A percentile compares a stretch with the other conserved stretches of the same genome.
phyloP scores from a whole-genome alignment of 495 filamentous ascomycete genomes.

The Hyaloscypha finlandica region DNA sequence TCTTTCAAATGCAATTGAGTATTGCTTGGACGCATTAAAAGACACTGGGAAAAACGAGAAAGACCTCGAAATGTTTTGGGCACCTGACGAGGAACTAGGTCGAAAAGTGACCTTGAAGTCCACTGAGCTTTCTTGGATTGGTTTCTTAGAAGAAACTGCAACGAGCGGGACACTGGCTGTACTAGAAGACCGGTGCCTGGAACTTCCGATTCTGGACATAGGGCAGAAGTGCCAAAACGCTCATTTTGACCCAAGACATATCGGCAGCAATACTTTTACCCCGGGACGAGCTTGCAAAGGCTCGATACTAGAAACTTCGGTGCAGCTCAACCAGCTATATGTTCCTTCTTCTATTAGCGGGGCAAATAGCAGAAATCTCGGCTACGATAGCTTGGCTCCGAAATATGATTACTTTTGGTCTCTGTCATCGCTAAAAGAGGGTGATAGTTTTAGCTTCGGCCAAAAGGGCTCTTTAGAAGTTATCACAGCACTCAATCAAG shows the following conservation, averaged over 20 bases:
- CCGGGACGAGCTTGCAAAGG: neutral
- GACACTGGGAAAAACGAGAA: constrained; percentile 15
- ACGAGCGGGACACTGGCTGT: constrained; percentile 9
- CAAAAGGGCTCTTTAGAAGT: neutral
- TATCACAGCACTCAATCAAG: neutral
- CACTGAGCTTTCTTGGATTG: constrained; percentile 8
- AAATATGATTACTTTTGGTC: constrained; percentile 3
- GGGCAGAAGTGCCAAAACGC: constrained; percentile 4
- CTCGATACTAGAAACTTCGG: constrained; percentile 5
- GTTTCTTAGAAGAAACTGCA: constrained; percentile 13
- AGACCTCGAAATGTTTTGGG: constrained; percentile 15
- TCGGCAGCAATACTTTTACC: neutral
- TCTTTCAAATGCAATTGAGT: constrained; percentile 18
- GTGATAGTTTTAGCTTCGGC: constrained; percentile 7
- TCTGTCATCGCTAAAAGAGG: neutral
- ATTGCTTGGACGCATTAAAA: constrained; percentile 5
- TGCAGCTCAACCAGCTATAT: neutral
- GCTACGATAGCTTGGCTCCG: neutral
- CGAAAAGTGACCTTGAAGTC: constrained; percentile 1
- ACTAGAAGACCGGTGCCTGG: constrained; percentile 6
- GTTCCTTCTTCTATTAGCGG: constrained; percentile 2
- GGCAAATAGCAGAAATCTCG: neutral
- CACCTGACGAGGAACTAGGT: constrained; percentile 1
- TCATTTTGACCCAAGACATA: constrained; percentile 8
- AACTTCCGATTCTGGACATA: neutral